Evolutionary conservation across 345 rosid species (phyloP).

Genomic region (Brassica nigra): DNA sequence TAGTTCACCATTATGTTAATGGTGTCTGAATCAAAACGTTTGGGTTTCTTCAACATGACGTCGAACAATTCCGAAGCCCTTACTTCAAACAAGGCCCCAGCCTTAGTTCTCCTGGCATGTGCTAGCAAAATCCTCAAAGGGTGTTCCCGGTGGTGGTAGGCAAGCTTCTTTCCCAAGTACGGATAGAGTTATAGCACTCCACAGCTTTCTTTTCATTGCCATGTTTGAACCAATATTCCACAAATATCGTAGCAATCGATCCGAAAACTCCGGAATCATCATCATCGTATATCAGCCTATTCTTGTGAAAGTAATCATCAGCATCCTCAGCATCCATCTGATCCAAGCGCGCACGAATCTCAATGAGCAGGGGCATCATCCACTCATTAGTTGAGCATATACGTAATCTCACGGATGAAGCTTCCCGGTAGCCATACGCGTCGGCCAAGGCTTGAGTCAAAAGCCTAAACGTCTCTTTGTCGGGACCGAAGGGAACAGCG

Average conservation of each 20-base stretch:
- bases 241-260: background rate
- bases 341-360: background rate
- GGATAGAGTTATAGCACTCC: background rate
- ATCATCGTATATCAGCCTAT: background rate
- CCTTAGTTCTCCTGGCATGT: background rate
- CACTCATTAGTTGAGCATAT: background rate
- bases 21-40: background rate
- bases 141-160: background rate
- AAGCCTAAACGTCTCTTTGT: background rate
- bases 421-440: background rate
- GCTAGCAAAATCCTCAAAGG: background rate
- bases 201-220: background rate
- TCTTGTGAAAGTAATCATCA: background rate
- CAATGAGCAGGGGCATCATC: background rate
- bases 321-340: background rate
- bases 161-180: background rate
- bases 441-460: background rate
- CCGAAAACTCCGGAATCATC: background rate
- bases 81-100: background rate
- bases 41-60: background rate
- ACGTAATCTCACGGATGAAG: background rate
- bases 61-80: background rate
- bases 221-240: background rate
- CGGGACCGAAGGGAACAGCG: background rate
- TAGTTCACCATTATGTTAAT: background rate